Evolutionary conservation across 2,329 filamentous ascomycete genomes (phyloP).

Genomic region (Ilyonectria destructans): DNA sequence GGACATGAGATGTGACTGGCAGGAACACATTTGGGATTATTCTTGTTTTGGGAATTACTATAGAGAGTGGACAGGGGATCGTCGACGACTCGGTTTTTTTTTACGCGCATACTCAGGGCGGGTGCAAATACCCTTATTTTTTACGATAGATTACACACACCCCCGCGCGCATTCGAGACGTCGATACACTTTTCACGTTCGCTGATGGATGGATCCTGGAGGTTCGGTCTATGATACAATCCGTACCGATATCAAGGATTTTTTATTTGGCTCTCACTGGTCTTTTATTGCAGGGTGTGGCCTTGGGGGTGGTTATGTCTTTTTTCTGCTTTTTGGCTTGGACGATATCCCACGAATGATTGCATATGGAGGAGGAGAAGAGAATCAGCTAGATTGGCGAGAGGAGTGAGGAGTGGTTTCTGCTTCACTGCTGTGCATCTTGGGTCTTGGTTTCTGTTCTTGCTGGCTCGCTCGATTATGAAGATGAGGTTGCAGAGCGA

Average conservation of each 20-base stretch:
- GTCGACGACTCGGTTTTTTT: slow-evolving; percentile 17
- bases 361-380: slow-evolving; percentile 1
- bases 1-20: slow-evolving; percentile 16
- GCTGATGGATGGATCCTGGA: slow-evolving; percentile 18
- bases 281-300: slow-evolving; percentile 7
- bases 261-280: background rate
- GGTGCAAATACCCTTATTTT: slow-evolving; percentile 29
- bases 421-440: slow-evolving; percentile 7
- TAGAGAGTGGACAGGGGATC: slow-evolving; percentile 27
- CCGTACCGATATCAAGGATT: slow-evolving; percentile 17
- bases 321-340: slow-evolving; percentile 15
- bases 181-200: slow-evolving; percentile 18
- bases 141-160: slow-evolving; percentile 30
- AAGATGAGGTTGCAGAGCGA: slow-evolving; percentile 5
- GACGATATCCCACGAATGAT: slow-evolving; percentile 33
- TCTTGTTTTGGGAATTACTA: slow-evolving; percentile 21
- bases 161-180: slow-evolving; percentile 22
- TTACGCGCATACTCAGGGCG: slow-evolving; percentile 22
- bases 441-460: slow-evolving; percentile 18
- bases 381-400: slow-evolving; percentile 17
- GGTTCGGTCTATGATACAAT: slow-evolving; percentile 12
- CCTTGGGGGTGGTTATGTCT: slow-evolving; percentile 7
- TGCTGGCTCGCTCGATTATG: slow-evolving; percentile 9
- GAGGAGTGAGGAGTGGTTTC: slow-evolving; percentile 13
- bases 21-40: slow-evolving; percentile 17